Evolutionary conservation across 2,329 filamentous ascomycete species (phyloP).

Genomic region (Penicillium verrucosum): DNA sequence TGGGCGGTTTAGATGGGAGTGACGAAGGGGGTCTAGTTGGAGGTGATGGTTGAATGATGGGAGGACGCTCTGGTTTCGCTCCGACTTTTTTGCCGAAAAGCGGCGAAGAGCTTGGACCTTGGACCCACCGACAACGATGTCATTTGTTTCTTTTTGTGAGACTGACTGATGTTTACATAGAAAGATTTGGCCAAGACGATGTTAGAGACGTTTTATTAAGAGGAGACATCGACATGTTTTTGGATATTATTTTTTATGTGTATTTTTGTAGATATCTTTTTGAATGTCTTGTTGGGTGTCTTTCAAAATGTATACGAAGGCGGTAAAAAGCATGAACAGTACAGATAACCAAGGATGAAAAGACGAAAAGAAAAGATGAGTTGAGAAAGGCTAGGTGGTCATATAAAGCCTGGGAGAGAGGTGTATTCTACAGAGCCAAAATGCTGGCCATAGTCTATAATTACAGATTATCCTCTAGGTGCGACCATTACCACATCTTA

Average conservation of each 20-base stretch:
- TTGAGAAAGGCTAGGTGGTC: neutral
- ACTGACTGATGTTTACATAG: no score
- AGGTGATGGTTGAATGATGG: slow-evolving; percentile 23
- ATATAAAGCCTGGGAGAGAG: neutral
- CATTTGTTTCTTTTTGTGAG: neutral
- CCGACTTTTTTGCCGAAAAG: slow-evolving; percentile 43
- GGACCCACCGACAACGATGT: slow-evolving; percentile 17
- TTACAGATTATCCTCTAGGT: slow-evolving; percentile 11
- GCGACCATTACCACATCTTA: slow-evolving; percentile 1
- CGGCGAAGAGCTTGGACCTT: slow-evolving; percentile 35
- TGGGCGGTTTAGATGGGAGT: slow-evolving; percentile 22
- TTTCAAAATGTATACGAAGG: no score
- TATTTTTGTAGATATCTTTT: no score
- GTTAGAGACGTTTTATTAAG: no score
- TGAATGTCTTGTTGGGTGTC: no score
- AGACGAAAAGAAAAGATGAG: no score
- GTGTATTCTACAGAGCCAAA: slow-evolving; percentile 12
- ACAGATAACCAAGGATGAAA: no score
- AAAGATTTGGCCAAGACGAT: no score
- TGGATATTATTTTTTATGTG: no score
- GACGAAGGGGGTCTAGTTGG: slow-evolving; percentile 5
- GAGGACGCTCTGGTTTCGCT: slow-evolving; percentile 27
- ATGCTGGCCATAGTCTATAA: slow-evolving; percentile 13
- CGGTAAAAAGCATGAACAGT: no score
- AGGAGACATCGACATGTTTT: no score